Conservation (phyloP, 2,329 filamentous ascomycete genomes). For the Sporothrix protearum region DNA sequence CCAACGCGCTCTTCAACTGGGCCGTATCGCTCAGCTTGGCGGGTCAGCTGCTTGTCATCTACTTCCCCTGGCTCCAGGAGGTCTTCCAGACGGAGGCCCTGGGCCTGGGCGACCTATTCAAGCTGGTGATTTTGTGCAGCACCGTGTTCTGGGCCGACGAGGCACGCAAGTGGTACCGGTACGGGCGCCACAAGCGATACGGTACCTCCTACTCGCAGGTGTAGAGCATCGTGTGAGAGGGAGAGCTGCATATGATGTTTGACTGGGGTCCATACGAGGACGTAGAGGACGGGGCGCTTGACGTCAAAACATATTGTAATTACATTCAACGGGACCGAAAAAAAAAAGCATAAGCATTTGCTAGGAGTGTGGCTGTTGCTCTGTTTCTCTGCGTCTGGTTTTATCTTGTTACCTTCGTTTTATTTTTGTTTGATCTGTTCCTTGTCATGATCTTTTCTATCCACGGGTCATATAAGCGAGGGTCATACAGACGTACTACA, state of each 20-base stretch:
- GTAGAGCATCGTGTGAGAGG: not conserved
- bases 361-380: constrained; percentile 10
- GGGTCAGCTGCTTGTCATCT: constrained; percentile 88
- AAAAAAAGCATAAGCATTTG: constrained; percentile 17
- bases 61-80: constrained; percentile 87
- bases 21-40: constrained; percentile 80
- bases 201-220: constrained; percentile 50
- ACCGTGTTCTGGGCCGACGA: constrained; percentile 96
- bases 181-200: constrained; percentile 52
- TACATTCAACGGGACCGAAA: not conserved
- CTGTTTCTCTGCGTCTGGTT: not conserved
- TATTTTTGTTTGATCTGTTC: no score
- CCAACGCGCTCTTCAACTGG: constrained; percentile 95
- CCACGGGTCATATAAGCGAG: not conserved
- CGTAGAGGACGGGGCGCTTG: not conserved
- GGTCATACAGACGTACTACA: not conserved
- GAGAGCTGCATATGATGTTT: no score
- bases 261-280: not conserved
- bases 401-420: not conserved
- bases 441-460: no score
- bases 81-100: constrained; percentile 95
- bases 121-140: constrained; percentile 73
- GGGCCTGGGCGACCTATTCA: constrained; percentile 66
- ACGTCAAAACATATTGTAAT: not conserved
- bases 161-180: constrained; percentile 72